Evolutionary conservation across 257 asterid species (phyloP), one percentile per base, ranked within the genome.

Genomic region (Solanum ossicruentum): DNA sequence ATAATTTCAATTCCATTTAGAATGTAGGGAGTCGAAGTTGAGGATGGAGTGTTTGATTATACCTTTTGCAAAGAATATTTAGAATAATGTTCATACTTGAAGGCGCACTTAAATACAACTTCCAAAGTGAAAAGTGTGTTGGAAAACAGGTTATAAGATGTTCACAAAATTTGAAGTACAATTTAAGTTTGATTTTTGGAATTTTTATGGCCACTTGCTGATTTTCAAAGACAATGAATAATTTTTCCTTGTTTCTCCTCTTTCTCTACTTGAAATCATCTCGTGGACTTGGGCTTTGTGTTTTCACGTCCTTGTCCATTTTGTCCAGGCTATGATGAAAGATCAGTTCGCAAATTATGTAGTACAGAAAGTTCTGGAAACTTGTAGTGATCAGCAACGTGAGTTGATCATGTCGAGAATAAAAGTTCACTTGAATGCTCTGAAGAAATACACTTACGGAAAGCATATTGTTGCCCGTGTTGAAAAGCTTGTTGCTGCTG

Each of bases 391-490:
- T 87, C 96, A 91, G 88, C 89, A 93, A 83, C 94, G 97, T 23
- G 97, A 93, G 84, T 88, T 93, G 85, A 93, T 93, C 89, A 84
- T 93, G 87, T 90, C 96, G 8, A 90, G 97, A 77, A 93, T 93
- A 56, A 93, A 91, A 88, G 95, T 93, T 80, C 97, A 93, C 85
- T 84, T 93, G 92, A 93, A 92, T 67, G 97, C 97, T 77, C 89
- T 93, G 86, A 93, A 93, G 96, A 93, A 93, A 85, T 93, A 93
- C 89, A 93, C 97, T 1, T 93, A 93, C 8, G 97, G 97, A 82
- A 93, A 93, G 88, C 97, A 93, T 79, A 93, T 93, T 73, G 97
- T 93, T 65, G 96, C 96, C 71, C 97, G 97, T 75, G 97, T 92
- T 77, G 97, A 93, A 88, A 93, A 93, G 89, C 96, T 93, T 49